Evolutionary conservation across 2,329 filamentous ascomycete species (phyloP).

Genomic region (Fusarium sp.): DNA sequence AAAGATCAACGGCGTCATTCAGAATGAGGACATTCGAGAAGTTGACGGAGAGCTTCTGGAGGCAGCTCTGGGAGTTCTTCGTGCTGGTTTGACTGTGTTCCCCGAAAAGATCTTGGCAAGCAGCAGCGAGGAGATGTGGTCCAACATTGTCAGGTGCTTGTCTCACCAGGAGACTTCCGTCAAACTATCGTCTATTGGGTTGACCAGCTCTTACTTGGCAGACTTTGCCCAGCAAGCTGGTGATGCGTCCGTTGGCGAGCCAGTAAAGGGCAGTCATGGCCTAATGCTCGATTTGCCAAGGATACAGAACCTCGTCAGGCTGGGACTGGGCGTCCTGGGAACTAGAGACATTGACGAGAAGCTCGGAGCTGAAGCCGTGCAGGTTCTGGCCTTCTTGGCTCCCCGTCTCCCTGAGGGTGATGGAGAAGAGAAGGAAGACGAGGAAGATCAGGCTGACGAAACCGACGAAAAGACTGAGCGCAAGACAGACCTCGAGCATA

Average conservation of each 20-base stretch:
- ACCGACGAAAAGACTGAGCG: slow-evolving; percentile 56
- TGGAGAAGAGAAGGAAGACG: slow-evolving; percentile 51
- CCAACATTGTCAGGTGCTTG: slow-evolving; percentile 72
- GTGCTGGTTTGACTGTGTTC: slow-evolving; percentile 73
- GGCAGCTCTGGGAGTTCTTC: slow-evolving; percentile 75
- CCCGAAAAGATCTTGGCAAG: slow-evolving; percentile 71
- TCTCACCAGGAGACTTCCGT: slow-evolving; percentile 78
- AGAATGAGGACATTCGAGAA: slow-evolving; percentile 63
- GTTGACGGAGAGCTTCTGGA: slow-evolving; percentile 78
- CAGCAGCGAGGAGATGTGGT: slow-evolving; percentile 75
- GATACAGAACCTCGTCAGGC: slow-evolving; percentile 68
- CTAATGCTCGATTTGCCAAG: slow-evolving; percentile 73
- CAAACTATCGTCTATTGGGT: slow-evolving; percentile 78
- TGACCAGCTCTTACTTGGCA: slow-evolving; percentile 81
- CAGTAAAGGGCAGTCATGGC: slow-evolving; percentile 76
- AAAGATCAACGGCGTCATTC: slow-evolving; percentile 64
- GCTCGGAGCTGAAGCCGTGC: slow-evolving; percentile 81
- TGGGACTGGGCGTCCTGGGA: slow-evolving; percentile 66
- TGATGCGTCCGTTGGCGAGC: slow-evolving; percentile 61
- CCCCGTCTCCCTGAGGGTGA: slow-evolving; percentile 61
- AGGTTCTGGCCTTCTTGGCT: slow-evolving; percentile 86
- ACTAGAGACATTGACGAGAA: slow-evolving; percentile 74
- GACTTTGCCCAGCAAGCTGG: slow-evolving; percentile 75
- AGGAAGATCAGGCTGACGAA: slow-evolving; percentile 59
- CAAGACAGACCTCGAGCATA: slow-evolving; percentile 69